phyloP scores from a whole-genome alignment of 2,329 filamentous ascomycete species.

The Pseudodiploospora longispora region DNA sequence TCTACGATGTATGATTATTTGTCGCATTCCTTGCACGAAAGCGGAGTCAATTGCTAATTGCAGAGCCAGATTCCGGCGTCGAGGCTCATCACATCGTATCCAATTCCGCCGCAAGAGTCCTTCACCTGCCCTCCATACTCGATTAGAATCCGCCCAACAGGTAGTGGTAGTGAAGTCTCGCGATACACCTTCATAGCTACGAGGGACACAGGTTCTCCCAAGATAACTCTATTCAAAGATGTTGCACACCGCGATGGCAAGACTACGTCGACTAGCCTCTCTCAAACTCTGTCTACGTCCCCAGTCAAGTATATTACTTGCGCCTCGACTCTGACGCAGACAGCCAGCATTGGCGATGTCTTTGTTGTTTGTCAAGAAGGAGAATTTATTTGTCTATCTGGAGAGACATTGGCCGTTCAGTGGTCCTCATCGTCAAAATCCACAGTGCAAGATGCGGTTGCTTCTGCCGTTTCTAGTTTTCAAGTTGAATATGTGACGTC shows the following conservation, averaged over 20 bases:
- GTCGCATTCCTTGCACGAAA: too few relatives aligned
- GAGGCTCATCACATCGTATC: constrained; percentile 57
- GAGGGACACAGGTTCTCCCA: constrained; percentile 36
- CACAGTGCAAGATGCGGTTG: constrained; percentile 26
- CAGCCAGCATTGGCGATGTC: constrained; percentile 28
- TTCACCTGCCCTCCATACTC: constrained; percentile 57
- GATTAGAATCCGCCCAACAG: constrained; percentile 42
- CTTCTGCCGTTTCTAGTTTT: constrained; percentile 26
- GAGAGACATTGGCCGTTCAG: constrained; percentile 34
- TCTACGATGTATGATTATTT: constrained; percentile 50
- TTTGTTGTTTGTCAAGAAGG: constrained; percentile 54
- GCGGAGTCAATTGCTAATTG: constrained; percentile 4
- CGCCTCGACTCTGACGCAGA: constrained; percentile 18
- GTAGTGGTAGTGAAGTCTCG: constrained; percentile 35
- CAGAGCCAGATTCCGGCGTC: constrained; percentile 47
- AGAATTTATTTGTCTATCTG: constrained; percentile 51
- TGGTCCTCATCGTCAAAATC: constrained; percentile 28
- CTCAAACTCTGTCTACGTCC: constrained; percentile 33
- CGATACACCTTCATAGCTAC: constrained; percentile 57
- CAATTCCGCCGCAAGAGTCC: constrained; percentile 55
- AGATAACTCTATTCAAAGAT: constrained; percentile 54
- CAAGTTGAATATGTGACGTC: constrained; percentile 43
- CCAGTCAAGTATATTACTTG: constrained; percentile 27
- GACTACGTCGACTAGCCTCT: constrained; percentile 42
- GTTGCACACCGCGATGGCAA: constrained; percentile 42